phyloP scores from a whole-genome alignment of 129 eudicot species.

The Centella asiatica region DNA sequence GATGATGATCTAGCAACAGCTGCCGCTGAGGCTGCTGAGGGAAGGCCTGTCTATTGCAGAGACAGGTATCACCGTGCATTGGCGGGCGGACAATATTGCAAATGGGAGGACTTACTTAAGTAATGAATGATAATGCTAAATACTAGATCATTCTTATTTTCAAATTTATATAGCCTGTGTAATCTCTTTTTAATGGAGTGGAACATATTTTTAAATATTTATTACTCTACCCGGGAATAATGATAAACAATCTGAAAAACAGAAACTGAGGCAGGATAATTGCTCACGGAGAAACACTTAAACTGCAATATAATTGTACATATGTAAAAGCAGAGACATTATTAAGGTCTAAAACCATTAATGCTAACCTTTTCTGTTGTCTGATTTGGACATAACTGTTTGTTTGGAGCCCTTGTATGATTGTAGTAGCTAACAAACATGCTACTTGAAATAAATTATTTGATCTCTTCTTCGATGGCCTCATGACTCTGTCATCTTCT shows the following conservation, averaged over 20 bases:
- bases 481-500: not conserved
- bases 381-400: too few species aligned
- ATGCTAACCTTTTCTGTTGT: too few species aligned
- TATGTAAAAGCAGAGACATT: too few species aligned
- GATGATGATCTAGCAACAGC: conserved; percentile 90
- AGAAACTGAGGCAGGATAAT: conserved; percentile 7
- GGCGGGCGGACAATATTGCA: conserved; percentile 98
- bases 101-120: conserved; percentile 84
- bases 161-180: conserved; percentile 2
- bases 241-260: conserved; percentile 2
- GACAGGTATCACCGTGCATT: conserved; percentile 93
- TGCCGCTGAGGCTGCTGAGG: conserved; percentile 98
- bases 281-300: too few species aligned
- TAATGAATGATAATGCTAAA: conserved; percentile 15
- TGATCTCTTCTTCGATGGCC: conserved; percentile 1
- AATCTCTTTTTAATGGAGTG: conserved; percentile 12
- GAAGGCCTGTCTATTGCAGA: conserved; percentile 96
- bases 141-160: not conserved
- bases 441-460: too few species aligned
- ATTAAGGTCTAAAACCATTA: too few species aligned
- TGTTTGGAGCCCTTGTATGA: too few species aligned
- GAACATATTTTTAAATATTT: conserved; percentile 13
- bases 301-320: too few species aligned
- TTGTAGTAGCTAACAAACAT: too few species aligned
- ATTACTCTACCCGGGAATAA: conserved; percentile 13